phyloP scores from a whole-genome alignment of 2,329 filamentous ascomycete species.

The Alternaria sp. region DNA sequence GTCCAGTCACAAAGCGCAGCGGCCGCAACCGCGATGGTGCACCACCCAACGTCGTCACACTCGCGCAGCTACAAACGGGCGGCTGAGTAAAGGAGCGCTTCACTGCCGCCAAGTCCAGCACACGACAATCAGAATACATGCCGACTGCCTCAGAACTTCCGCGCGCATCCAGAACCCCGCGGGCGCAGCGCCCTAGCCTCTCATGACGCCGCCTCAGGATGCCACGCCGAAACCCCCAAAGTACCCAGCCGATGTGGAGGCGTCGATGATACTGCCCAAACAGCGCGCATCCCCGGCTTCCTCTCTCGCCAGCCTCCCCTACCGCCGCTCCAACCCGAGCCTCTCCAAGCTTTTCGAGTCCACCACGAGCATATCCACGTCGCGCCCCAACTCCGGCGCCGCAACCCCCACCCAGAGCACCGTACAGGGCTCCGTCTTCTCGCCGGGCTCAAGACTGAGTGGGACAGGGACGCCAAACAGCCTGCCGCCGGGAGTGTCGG shows the following conservation, averaged over 20 bases:
- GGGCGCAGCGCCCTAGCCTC: slow-evolving; percentile 47
- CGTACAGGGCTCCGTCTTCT: slow-evolving; percentile 52
- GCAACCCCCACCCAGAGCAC: slow-evolving; percentile 50
- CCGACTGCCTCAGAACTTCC: slow-evolving; percentile 31
- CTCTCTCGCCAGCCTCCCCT: slow-evolving; percentile 65
- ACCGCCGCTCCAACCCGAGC: slow-evolving; percentile 59
- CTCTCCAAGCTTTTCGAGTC: slow-evolving; percentile 61
- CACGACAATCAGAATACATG: slow-evolving; percentile 40
- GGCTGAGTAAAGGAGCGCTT: slow-evolving; percentile 7
- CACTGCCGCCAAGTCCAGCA: slow-evolving; percentile 3
- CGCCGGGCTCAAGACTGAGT: slow-evolving; percentile 47
- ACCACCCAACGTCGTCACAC: slow-evolving; percentile 28
- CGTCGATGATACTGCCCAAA: slow-evolving; percentile 66
- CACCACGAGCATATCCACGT: slow-evolving; percentile 53
- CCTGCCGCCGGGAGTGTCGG: slow-evolving; percentile 52
- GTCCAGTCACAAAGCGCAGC: slow-evolving; percentile 42
- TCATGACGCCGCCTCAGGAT: slow-evolving; percentile 51
- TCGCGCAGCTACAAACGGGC: slow-evolving; percentile 15
- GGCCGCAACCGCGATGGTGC: slow-evolving; percentile 33
- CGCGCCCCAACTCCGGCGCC: slow-evolving; percentile 50
- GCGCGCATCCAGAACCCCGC: slow-evolving; percentile 38
- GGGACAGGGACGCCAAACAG: slow-evolving; percentile 49
- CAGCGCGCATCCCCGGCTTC: slow-evolving; percentile 63
- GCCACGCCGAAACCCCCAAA: slow-evolving; percentile 44
- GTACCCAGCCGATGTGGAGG: slow-evolving; percentile 66